Base-by-base conservation (phyloP, 768 basidiomycete species). In the Calocybe gangraenosa region DNA sequence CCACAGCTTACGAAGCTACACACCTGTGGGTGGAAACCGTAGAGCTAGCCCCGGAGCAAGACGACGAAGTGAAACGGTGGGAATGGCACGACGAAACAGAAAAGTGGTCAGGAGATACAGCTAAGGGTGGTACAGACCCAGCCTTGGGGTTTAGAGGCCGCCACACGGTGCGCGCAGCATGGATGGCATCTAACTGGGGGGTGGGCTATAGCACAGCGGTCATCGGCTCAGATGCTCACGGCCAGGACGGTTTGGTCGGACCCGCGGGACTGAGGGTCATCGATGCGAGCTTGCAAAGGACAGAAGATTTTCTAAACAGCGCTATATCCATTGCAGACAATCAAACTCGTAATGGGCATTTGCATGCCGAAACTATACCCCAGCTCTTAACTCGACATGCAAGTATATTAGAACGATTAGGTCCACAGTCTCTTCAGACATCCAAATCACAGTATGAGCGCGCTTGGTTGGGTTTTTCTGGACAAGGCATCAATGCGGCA, bases 161-260 rank as follows among this genome's bases (percentile, higher is more conserved):
- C 20, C 79, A 84, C 58, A 71, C 75, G 33, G 63, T 84, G 0
- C 79, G 87, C 25, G 73, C 75, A 22, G 84, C 87, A 10, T 90
- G 86, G 85, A 80, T 83, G 65, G 77, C 79, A 0, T 72, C 78
- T 46, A 68, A 84, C 50, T 85, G 85, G 82, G 80, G 78, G 14
- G 66, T 68, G 8, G 76, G 75, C 6, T 62, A 66, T 15, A 63
- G 55, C 32, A 61, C 62, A 3, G 63, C 68, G 33, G 25, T 28
- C 25, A 62, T 74, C 30, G 61, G 64, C 19, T 63, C 72, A 19
- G 65, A 66, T 42, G 57, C 67, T n/a, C 58, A 63, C 41, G 57
- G 58, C 7, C 63, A 61, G 30, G 63, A 57, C 15, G 65, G 61
- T 10, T 56, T 58, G 7, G 48, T 53, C 7, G 63, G 65, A 20